phyloP scores from a whole-genome alignment of 208 protist genomes.

The Leishmania major region DNA sequence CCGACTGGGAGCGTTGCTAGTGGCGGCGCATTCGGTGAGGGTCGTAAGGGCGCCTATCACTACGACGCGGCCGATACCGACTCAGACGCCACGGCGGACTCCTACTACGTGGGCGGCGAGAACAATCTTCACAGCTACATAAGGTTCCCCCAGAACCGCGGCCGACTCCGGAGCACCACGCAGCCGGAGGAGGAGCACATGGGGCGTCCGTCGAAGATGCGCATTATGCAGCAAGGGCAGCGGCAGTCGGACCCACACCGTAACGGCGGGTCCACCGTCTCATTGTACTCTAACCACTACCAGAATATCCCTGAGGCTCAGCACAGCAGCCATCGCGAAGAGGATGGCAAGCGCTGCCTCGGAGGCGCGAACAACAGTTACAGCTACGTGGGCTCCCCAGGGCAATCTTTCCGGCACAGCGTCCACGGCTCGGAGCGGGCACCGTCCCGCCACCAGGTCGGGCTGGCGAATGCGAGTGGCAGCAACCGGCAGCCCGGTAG shows the following conservation, averaged over 20 bases:
- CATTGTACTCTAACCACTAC: constrained; percentile 12
- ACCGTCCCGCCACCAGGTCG: constrained; percentile 1
- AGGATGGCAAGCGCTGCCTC: constrained; percentile 10
- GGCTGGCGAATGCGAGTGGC: background rate
- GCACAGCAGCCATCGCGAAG: background rate
- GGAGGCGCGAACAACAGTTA: constrained; percentile 23
- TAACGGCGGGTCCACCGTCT: background rate
- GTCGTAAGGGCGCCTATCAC: background rate
- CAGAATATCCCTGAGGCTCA: background rate
- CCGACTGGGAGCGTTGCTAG: background rate
- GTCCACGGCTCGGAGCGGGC: background rate
- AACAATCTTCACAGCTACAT: constrained; percentile 45
- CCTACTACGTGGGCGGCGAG: constrained; percentile 32
- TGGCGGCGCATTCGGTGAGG: background rate
- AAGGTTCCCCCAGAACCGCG: constrained; percentile 15
- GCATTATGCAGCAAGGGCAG: constrained; percentile 22
- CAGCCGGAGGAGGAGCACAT: constrained; percentile 7
- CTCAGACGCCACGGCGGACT: constrained; percentile 17
- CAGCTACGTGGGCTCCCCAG: constrained; percentile 16
- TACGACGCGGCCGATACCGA: background rate
- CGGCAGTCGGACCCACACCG: constrained; percentile 2
- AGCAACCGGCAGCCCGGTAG: background rate
- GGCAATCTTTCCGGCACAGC: constrained; percentile 13
- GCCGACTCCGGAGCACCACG: constrained; percentile 11
- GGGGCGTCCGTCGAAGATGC: constrained; percentile 14